Percentiles rank a stretch among this genome's conserved stretches.
Evolutionary conservation across 2,329 filamentous ascomycete species (phyloP).

Genomic region (Talaromyces sp.): DNA sequence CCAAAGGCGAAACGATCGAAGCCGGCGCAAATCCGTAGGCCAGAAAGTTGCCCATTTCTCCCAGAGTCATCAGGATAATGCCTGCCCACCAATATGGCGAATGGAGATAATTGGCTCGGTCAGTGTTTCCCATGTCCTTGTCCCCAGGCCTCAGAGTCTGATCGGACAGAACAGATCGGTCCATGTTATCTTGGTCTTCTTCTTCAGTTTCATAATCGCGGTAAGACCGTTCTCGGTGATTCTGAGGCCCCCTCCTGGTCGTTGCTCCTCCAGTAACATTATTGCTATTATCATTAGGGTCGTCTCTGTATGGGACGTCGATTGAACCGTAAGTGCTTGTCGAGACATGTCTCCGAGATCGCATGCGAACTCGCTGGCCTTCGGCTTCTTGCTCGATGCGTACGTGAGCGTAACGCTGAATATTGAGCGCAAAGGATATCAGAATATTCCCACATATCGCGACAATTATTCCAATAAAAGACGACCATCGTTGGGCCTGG

Average conservation of each 20-base stretch:
- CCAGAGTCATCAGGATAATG: conserved; percentile 84
- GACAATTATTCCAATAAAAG: conserved; percentile 87
- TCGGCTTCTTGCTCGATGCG: conserved; percentile 67
- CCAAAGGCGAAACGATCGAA: conserved; percentile 92
- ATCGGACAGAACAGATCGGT: conserved; percentile 34
- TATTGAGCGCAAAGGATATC: conserved; percentile 92
- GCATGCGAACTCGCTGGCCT: conserved; percentile 40
- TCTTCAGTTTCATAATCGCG: conserved; percentile 25
- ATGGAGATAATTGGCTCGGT: conserved; percentile 70
- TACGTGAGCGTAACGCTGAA: conserved; percentile 92
- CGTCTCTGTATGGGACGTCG: conserved; percentile 12
- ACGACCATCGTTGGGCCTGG: conserved; percentile 61
- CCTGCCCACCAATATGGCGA: conserved; percentile 97
- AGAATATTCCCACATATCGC: conserved; percentile 89
- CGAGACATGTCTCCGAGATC: conserved; percentile 38
- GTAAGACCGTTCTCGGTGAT: not conserved
- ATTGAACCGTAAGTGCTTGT: conserved; percentile 42
- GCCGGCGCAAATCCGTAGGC: conserved; percentile 97
- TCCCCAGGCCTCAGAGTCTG: conserved; percentile 20
- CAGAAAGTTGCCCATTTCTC: conserved; percentile 92
- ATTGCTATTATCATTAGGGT: conserved; percentile 9
- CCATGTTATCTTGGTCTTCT: conserved; percentile 15
- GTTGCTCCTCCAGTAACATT: not conserved
- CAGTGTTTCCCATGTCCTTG: conserved; percentile 26
- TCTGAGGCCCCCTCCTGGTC: not conserved